A percentile compares a stretch with the other conserved stretches of the same genome.
Evolutionary conservation across 2,329 filamentous ascomycete genomes (phyloP).

Genomic region (Shiraia bambusicola): DNA sequence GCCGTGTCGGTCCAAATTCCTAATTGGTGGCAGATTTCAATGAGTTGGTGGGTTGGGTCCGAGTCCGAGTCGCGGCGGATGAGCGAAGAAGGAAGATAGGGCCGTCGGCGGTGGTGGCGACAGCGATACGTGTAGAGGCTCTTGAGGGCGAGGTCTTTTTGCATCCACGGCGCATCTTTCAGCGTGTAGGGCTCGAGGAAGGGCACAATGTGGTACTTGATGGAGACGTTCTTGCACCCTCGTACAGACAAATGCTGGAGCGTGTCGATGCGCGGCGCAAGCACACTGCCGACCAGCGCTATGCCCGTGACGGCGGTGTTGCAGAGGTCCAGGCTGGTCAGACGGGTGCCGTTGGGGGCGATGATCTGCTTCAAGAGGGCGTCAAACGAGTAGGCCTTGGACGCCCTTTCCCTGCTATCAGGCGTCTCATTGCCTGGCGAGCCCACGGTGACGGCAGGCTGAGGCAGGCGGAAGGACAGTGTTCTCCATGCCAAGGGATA

Average conservation of each 20-base stretch:
- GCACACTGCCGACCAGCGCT: conserved; percentile 57
- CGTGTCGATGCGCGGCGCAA: conserved; percentile 56
- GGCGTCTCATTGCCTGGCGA: conserved; percentile 45
- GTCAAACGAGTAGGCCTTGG: conserved; percentile 60
- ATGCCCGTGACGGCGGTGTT: conserved; percentile 62
- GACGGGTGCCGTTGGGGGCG: conserved; percentile 57
- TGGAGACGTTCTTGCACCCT: conserved; percentile 64
- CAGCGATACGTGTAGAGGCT: conserved; percentile 64
- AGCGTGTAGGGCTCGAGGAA: conserved; percentile 52
- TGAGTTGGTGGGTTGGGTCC: conserved; percentile 61
- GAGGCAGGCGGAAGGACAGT: conserved; percentile 58
- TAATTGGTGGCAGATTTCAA: conserved; percentile 59
- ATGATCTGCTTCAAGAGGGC: conserved; percentile 58
- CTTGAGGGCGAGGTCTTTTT: conserved; percentile 55
- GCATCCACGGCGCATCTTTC: conserved; percentile 46
- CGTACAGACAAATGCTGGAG: conserved; percentile 62
- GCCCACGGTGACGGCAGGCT: conserved; percentile 41
- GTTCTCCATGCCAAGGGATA: conserved; percentile 64
- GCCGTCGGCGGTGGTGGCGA: conserved; percentile 61
- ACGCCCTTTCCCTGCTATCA: conserved; percentile 50
- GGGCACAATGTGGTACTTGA: conserved; percentile 65
- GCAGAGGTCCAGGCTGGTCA: conserved; percentile 60
- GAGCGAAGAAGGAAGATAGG: conserved; percentile 59
- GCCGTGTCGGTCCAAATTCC: conserved; percentile 64
- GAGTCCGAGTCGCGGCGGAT: conserved; percentile 60